Percentiles rank a stretch among this genome's conserved stretches.
phyloP scores from a whole-genome alignment of 2,329 filamentous ascomycete species.

The Trichoderma cornu-damae region DNA sequence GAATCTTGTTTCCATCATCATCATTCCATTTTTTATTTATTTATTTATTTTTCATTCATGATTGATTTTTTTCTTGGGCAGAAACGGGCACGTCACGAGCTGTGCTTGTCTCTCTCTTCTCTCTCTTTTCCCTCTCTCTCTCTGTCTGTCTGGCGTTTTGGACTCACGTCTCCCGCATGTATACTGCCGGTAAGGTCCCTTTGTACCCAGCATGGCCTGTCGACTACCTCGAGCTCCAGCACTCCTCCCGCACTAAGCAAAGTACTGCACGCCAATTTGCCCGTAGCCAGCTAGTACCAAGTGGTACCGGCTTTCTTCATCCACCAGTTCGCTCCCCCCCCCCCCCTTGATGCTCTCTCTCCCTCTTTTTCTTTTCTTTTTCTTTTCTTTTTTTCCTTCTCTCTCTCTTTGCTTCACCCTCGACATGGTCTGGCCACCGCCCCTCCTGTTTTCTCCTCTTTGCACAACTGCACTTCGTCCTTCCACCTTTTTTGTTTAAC shows the following conservation, averaged over 20 bases:
- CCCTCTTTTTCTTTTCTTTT: no score
- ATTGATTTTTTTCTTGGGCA: no score
- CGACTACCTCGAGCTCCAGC: neutral
- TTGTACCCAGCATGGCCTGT: no score
- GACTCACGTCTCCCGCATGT: neutral
- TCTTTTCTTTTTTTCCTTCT: no score
- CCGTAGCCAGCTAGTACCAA: neutral
- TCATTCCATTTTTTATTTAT: no score
- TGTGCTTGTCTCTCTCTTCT: constrained; percentile 5
- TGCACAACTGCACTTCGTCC: neutral
- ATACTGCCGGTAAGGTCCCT: neutral
- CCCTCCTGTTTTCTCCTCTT: neutral
- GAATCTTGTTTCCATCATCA: neutral
- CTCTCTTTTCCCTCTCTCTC: no score
- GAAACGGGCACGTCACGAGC: constrained; percentile 7
- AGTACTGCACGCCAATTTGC: neutral
- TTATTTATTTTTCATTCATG: no score
- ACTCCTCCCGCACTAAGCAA: neutral
- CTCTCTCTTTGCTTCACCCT: neutral
- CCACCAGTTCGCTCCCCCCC: neutral
- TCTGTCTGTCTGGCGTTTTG: neutral
- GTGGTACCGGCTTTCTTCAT: neutral
- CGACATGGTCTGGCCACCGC: neutral
- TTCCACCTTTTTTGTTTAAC: neutral
- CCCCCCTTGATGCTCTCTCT: neutral